Percentiles rank a stretch among this genome's conserved stretches.
Evolutionary conservation across 2,329 filamentous ascomycete species (phyloP).

Genomic region (Mollisia scopiformis): DNA sequence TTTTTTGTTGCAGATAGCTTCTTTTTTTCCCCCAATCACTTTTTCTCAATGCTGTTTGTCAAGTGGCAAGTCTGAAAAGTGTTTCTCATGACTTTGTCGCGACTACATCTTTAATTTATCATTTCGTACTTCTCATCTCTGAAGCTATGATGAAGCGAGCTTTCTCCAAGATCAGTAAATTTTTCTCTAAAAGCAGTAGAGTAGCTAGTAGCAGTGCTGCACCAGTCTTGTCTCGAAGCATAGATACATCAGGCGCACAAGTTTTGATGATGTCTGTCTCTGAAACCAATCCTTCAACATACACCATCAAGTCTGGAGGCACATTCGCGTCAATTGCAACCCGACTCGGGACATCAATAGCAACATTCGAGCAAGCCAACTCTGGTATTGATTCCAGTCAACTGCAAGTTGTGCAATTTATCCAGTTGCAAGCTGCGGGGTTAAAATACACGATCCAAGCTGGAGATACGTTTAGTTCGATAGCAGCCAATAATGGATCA

Average conservation of each 20-base stretch:
- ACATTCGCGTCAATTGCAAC: constrained; percentile 11
- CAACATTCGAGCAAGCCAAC: constrained; percentile 12
- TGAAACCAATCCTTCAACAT: not conserved
- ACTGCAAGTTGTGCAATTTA: constrained; percentile 14
- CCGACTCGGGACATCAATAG: constrained; percentile 5
- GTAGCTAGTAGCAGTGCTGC: not conserved
- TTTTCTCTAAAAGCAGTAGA: not conserved
- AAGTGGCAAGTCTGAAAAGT: not conserved
- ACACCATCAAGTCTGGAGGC: constrained; percentile 17
- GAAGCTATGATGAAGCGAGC: not conserved
- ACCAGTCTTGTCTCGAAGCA: not conserved
- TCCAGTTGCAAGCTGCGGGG: not conserved
- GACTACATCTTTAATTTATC: not conserved
- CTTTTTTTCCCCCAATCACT: not conserved
- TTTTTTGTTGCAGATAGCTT: not conserved
- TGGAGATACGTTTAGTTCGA: constrained; percentile 11
- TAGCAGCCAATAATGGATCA: not conserved
- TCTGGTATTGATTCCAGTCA: constrained; percentile 7
- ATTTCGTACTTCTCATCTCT: too few relatives aligned
- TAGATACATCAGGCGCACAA: not conserved
- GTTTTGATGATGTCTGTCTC: not conserved
- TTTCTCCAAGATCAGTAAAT: not conserved
- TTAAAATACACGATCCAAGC: constrained; percentile 6
- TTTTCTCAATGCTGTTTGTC: not conserved
- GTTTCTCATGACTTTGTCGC: not conserved